Base-by-base conservation (phyloP, 768 basidiomycete species). In the Rhizopogon vulgaris region DNA sequence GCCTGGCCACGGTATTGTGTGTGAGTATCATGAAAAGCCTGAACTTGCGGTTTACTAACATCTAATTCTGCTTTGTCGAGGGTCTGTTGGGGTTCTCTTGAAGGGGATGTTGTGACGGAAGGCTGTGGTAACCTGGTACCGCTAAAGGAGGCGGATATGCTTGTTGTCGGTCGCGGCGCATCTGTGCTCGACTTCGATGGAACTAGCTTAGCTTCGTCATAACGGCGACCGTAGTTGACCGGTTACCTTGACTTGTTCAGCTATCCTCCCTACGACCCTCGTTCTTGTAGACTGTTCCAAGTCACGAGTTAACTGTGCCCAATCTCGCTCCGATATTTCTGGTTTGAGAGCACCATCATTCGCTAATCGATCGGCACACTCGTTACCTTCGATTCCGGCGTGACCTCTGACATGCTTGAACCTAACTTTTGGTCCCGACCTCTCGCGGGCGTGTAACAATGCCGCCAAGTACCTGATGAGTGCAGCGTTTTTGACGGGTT, bases 341-440 rank as follows among this genome's bases (percentile, higher is more conserved):
- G 74, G 71, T 48, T 73, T 52, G 9, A 61, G 57, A 9, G 76
- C 66, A 3, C 91, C 91, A 5, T 67, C 30, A 52, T 81, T 85
- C 3, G 91, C 91, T 51, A 84, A 76, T 12, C 55, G 60, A 64
- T 97, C 94, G 3, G 94, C 94, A 39, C 79, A 84, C 49, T 97
- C 94, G 63, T 97, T 97, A 1, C 94, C 94, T 49, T 69, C 70
- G 27, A 81, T 73, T 0, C 92, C 92, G 9, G 72, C 73, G 60
- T 96, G 94, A 0, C 85, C 94, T 52, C 80, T 77, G 51, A 97
- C 90, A 59, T 93, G 78, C 57, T 81, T 70, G 43, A 95, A 75
- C 36, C 63, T 64, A 40, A 94, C 78, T 28, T 63, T 67, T 55
- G 86, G 85, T 3, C 81, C 82, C 2, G 62, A 60, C 8, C 55